Base-by-base conservation (phyloP, 2,329 filamentous ascomycete species). In the Trichophyton simii region DNA sequence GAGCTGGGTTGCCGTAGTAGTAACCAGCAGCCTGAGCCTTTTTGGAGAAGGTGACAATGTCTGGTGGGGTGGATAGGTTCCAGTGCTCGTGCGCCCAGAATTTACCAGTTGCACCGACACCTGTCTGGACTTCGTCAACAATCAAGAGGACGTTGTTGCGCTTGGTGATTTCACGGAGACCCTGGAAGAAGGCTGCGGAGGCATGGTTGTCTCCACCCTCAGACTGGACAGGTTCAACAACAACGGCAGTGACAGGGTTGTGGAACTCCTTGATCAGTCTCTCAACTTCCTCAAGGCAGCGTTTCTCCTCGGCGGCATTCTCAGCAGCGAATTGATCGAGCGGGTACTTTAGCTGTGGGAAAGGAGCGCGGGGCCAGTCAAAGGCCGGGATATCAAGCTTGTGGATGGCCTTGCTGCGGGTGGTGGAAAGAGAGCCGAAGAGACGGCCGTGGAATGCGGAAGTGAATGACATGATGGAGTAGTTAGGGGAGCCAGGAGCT, bases 81-180 rank as follows among this genome's bases (percentile, higher is more conserved):
- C 91, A 96, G 84, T 96, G 91, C 70, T 96, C 90, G 79, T 96
- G 91, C 7, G 91, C 91, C 91, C 91, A 96, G 84, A 96, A 95
- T 75, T 89, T 91, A 68, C 91, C 91, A 0, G 91, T 96, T 44
- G 91, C 90, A 68, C 91, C 91, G 28, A 96, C 87, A 72, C 91
- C 91, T 5, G 91, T 96, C 78, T 96, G 91, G 9, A 96, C 91
- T 77, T 96, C 91, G 73, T 96, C 91, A 65, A 95, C 91, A 71
- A 96, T 96, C 74, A 96, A 80, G 62, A 95, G 84, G 34, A 95
- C 83, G 67, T 85, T 81, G 68, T 71, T 71, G 59, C 73, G 73
- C 70, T 83, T 82, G 44, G 91, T 95, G 64, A 96, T 75, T 50
- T 84, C 87, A 63, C 91, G 88, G 59, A 96, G 83, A 63, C 87